Conservation (phyloP, 768 basidiomycete genomes). For the Tylopilus balloui region DNA sequence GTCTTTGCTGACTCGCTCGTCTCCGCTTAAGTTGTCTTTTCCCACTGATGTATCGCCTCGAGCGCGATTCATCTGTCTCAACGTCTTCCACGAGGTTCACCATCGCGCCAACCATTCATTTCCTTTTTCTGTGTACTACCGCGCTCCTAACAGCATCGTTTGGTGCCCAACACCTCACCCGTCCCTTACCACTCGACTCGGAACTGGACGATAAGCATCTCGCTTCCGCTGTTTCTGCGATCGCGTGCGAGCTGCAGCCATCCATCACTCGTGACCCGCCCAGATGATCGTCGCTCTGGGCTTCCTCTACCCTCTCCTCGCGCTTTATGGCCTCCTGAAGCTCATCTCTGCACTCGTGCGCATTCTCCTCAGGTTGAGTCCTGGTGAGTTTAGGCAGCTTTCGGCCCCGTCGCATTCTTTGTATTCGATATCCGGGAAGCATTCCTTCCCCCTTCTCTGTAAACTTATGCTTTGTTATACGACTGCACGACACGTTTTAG, state of each 20-base stretch:
- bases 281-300: constrained; percentile 25
- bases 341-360: constrained; percentile 7
- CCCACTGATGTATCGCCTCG: neutral
- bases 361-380: neutral
- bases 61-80: no score
- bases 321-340: constrained; percentile 16
- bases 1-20: neutral
- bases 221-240: neutral
- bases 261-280: neutral
- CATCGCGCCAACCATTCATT: no score
- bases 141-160: neutral
- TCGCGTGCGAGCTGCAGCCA: neutral
- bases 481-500: neutral
- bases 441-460: neutral
- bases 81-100: neutral
- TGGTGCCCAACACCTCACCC: neutral
- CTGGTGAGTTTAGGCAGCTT: constrained; percentile 10
- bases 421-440: neutral
- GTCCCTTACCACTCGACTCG: neutral
- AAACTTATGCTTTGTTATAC: neutral
- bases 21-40: neutral
- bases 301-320: constrained; percentile 19
- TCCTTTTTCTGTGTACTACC: neutral
- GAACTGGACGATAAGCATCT: neutral
- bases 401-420: neutral